phyloP scores from a whole-genome alignment of 2,329 filamentous ascomycete species.

The Aspergillus pseudoviridinutans region DNA sequence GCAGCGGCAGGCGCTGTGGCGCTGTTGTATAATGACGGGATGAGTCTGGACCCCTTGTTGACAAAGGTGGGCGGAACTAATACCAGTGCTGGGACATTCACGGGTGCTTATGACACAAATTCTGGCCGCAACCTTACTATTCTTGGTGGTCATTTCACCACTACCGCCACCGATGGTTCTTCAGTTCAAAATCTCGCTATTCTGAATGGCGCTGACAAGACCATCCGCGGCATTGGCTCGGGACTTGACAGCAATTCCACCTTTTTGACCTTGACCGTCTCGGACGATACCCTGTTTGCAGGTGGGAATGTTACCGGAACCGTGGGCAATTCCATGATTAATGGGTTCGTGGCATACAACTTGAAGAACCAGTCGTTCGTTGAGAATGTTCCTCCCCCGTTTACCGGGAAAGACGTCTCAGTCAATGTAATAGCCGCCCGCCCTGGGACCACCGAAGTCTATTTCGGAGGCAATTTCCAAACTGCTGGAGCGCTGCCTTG shows the following conservation, averaged over 20 bases:
- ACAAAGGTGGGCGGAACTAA: constrained; percentile 46
- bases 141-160: constrained; percentile 80
- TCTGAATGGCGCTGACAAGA: constrained; percentile 70
- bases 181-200: constrained; percentile 76
- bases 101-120: constrained; percentile 71
- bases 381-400: constrained; percentile 67
- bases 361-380: constrained; percentile 60
- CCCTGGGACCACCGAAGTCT: constrained; percentile 69
- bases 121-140: constrained; percentile 76
- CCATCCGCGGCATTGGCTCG: constrained; percentile 62
- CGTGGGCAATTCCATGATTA: constrained; percentile 59
- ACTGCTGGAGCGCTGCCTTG: constrained; percentile 79
- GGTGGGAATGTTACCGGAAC: constrained; percentile 74
- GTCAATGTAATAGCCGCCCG: constrained; percentile 74
- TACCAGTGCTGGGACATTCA: constrained; percentile 48
- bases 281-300: constrained; percentile 68
- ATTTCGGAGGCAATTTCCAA: constrained; percentile 81
- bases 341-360: constrained; percentile 77
- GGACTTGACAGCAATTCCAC: constrained; percentile 68
- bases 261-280: constrained; percentile 66
- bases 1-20: constrained; percentile 69
- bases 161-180: constrained; percentile 64
- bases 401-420: constrained; percentile 65
- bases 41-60: constrained; percentile 38
- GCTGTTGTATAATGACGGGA: constrained; percentile 46